phyloP scores from a whole-genome alignment of 1,139 yeast species.

The Yamadazyma triangularis region DNA sequence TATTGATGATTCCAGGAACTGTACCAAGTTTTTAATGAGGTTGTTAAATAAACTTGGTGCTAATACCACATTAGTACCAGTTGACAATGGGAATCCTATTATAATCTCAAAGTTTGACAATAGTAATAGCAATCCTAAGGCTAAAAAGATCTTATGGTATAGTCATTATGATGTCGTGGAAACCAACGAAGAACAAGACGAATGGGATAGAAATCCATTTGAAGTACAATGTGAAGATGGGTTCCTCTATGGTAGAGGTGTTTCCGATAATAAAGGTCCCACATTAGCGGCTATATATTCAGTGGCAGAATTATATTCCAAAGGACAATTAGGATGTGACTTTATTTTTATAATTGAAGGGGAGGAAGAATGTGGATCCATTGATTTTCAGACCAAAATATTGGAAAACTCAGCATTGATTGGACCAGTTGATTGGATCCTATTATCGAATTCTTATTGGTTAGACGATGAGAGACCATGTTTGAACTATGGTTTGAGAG shows the following conservation, averaged over 20 bases:
- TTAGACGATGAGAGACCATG: constrained; percentile 86
- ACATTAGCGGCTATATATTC: constrained; percentile 84
- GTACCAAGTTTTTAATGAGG: constrained; percentile 72
- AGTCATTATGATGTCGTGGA: constrained; percentile 96
- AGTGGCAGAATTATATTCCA: constrained; percentile 64
- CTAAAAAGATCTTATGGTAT: constrained; percentile 66
- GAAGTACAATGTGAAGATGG: constrained; percentile 74
- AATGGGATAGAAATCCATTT: constrained; percentile 82
- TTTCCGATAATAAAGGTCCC: constrained; percentile 94
- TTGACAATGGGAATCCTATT: constrained; percentile 74
- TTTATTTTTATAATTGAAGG: constrained; percentile 87
- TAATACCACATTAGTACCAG: constrained; percentile 63
- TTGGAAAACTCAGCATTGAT: constrained; percentile 44
- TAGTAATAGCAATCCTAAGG: constrained; percentile 14
- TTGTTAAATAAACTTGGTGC: constrained; percentile 74
- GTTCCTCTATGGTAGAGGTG: constrained; percentile 87
- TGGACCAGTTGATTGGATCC: constrained; percentile 80
- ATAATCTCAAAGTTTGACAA: constrained; percentile 70
- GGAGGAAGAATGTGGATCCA: constrained; percentile 91
- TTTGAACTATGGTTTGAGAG: constrained; percentile 88
- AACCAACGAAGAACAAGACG: constrained; percentile 41
- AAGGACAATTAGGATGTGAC: constrained; percentile 57
- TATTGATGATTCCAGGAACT: constrained; percentile 77
- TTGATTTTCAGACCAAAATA: constrained; percentile 73
- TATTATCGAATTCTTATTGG: constrained; percentile 92